Base-by-base conservation (phyloP, 208 protist species). In the Wallacemonas rigidus region DNA sequence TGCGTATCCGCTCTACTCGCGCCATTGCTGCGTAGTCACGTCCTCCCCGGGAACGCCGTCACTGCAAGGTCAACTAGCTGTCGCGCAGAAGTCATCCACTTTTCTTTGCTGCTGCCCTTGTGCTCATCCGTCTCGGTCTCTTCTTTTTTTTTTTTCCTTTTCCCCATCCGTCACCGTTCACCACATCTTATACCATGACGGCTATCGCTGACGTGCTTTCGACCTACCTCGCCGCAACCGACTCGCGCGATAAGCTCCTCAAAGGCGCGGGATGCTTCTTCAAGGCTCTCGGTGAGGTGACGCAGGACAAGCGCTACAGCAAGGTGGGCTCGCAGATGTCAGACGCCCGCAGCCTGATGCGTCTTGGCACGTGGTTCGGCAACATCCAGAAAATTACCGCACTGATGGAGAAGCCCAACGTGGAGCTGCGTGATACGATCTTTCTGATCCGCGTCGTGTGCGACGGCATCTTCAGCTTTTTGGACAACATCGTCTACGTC, bases 401-500 rank as follows among this genome's bases (percentile, higher is more conserved):
- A 38, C 80, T 83, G 1, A 74, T 93, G 62, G 79, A 83, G 61
- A 88, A 85, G 73, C 61, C 74, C 61, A 61, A 65, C 11, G 79
- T 81, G 44, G 69, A 79, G 45, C 65, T 79, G 2, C 87, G 86
- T 39, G 87, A 91, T 39, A 69, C 90, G 7, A 53, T 96, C 58
- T 88, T 73, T 63, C 53, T 96, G 8, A 57, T 87, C 61, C 87
- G 86, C 44, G 76, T 94, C 17, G 51, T 91, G 40, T 88, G 83
- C 40, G 91, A 96, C 67, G 80, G 81, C 45, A 67, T 93, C 67
- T 96, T 96, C 80, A 89, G 85, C 56, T 45, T 89, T 3, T 73
- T 87, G 26, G 89, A 96, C 73, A 96, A 96, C 78, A 76, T 92
- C 69, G 84, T 88, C 1, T 96, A 85, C 62, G 8, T 87, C 47